Evolutionary conservation across 2,329 filamentous ascomycete genomes (phyloP), one percentile per base, ranked within the genome.

Genomic region (Nothophoma quercina): DNA sequence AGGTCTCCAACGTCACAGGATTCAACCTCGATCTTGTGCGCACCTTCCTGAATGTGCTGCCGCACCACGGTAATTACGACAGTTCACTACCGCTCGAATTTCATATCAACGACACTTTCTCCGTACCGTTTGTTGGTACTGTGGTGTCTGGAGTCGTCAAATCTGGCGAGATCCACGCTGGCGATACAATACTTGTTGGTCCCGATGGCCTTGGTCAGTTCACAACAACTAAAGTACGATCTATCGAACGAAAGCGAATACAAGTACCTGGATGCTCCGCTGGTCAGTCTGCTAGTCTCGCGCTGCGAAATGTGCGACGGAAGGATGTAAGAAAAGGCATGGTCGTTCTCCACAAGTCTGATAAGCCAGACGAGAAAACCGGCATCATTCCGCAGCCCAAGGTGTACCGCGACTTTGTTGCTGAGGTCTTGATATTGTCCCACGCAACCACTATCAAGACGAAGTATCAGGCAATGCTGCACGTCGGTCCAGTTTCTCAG

Each of bases 311-410:
- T 58, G 84, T 98, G 2, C 86, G 92, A 40, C 82, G 93, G 33
- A 96, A 93, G 73, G 93, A 98, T 62, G 93, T 99, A 0, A 85
- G 95, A 10, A 99, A 99, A 79, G 95, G 95, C 23, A 98, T 98
- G 93, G 95, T 99, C 1, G 91, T 98, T 4, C 79, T 99, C 23
- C 90, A 92, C 35, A 96, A 93, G 71, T 76, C 88, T 10, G 90
- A 96, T 43, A 86, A 86, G 45, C 82, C 89, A 59, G 69, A 78
- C 62, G 69, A 72, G 8, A 58, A 71, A 1, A 69, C 70, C 4
- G 69, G 69, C 21, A 35, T 62, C 18, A 44, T 75, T 51, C 64
- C 65, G 2, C 69, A 70, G 58, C 85, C 88, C 0, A 79, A 79
- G 55, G 79, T 81, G 5, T 77, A 79, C 64, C 76, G 79, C 50